Evolutionary conservation across 2,329 filamentous ascomycete genomes (phyloP).

Genomic region (Rhinocladiella similis): DNA sequence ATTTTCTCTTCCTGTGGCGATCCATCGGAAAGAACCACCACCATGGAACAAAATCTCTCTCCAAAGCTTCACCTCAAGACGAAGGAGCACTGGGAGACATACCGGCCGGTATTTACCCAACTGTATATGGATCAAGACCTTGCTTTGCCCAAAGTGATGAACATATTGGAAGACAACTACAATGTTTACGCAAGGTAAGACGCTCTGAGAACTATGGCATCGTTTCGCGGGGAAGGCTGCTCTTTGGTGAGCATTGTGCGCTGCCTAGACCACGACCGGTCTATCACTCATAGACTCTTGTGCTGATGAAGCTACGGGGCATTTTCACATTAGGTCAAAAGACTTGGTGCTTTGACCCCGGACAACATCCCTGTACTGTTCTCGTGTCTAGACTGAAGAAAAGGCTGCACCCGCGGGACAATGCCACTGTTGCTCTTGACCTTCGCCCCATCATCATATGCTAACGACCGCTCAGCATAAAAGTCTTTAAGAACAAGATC

Average conservation of each 20-base stretch:
- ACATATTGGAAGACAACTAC: slow-evolving; percentile 63
- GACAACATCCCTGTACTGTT: too few relatives aligned
- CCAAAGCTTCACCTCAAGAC: slow-evolving; percentile 8
- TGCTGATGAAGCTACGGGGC: too few relatives aligned
- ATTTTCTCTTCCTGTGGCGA: background rate
- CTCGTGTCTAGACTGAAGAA: background rate
- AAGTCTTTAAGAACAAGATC: slow-evolving; percentile 24
- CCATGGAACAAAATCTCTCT: background rate
- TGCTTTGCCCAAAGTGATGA: slow-evolving; percentile 70
- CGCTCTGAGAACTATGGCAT: background rate
- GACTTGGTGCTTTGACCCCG: too few relatives aligned
- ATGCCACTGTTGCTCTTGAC: background rate
- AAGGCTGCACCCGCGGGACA: background rate
- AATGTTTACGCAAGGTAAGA: slow-evolving; percentile 64
- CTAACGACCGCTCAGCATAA: slow-evolving; percentile 9
- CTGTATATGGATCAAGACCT: slow-evolving; percentile 72
- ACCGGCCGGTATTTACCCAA: slow-evolving; percentile 63
- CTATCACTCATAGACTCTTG: too few relatives aligned
- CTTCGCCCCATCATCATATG: background rate
- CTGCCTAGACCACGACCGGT: background rate
- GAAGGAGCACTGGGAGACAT: slow-evolving; percentile 59
- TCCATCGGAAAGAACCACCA: background rate
- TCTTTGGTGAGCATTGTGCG: background rate
- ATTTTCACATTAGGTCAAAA: too few relatives aligned
- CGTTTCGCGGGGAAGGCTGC: background rate